phyloP scores from a whole-genome alignment of 306 rosid species.

The apple (Malus domestica) region DNA sequence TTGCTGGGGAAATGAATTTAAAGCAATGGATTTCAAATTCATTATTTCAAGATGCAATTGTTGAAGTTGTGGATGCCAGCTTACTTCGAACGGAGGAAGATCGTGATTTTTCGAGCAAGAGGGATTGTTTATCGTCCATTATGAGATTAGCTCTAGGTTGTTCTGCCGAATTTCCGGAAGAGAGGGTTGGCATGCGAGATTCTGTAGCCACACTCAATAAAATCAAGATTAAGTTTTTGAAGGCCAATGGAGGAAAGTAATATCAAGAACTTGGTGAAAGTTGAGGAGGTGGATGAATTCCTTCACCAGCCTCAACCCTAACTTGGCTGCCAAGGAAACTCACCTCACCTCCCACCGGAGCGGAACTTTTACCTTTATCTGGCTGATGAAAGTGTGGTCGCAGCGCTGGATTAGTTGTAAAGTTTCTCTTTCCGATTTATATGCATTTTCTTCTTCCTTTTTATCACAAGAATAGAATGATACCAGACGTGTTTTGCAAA shows the following conservation, averaged over 20 bases:
- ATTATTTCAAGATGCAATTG: background rate
- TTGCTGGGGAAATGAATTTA: background rate
- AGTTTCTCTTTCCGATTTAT: background rate
- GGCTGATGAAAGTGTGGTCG: too few relatives aligned
- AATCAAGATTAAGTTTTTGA: constrained; percentile 1
- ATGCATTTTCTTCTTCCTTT: too few relatives aligned
- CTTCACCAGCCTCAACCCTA: constrained; percentile 74
- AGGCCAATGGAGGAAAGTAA: background rate
- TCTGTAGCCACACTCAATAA: background rate
- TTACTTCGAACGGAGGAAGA: background rate
- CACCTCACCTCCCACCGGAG: constrained; percentile 52
- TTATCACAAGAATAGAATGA: background rate
- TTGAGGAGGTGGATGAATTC: constrained; percentile 39
- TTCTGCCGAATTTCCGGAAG: background rate
- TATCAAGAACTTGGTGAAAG: too few relatives aligned
- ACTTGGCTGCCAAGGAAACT: constrained; percentile 72
- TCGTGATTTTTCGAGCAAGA: background rate
- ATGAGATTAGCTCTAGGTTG: constrained; percentile 10
- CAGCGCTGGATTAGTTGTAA: too few relatives aligned
- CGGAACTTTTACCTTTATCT: constrained; percentile 65
- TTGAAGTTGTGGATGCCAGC: background rate
- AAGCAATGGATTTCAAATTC: constrained; percentile 4
- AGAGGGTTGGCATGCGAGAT: background rate
- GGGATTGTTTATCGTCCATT: background rate
- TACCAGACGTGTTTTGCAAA: background rate